A percentile compares a stretch with the other conserved stretches of the same genome.
These are phyloP conservation scores for Sordariomycetes sp. DNA, from an alignment of 2,329 filamentous ascomycete genomes.

Conservation along the genomic window DNA sequence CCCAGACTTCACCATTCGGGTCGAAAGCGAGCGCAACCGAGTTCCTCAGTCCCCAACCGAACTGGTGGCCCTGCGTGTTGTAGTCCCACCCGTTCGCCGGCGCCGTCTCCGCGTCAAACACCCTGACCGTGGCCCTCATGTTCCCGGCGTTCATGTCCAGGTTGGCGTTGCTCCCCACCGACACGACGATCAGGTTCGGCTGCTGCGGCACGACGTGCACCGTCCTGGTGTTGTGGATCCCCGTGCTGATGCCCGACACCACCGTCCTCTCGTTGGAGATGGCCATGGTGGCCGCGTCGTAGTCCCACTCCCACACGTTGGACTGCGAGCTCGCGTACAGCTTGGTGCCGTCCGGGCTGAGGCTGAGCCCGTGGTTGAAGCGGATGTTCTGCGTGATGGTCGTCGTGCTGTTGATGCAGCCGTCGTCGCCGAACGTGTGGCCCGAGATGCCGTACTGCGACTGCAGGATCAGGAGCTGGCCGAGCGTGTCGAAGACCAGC, in stretches of 20 bases:
- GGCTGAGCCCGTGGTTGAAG: slow-evolving; percentile 27
- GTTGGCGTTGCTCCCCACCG: slow-evolving; percentile 26
- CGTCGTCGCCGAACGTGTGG: slow-evolving; percentile 26
- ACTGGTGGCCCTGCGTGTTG: slow-evolving; percentile 24
- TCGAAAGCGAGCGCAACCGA: slow-evolving; percentile 50
- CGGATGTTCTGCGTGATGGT: slow-evolving; percentile 21
- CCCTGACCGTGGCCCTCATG: slow-evolving; percentile 27
- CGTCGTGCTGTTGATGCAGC: slow-evolving; percentile 25
- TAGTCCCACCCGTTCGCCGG: slow-evolving; percentile 24
- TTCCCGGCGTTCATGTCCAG: slow-evolving; percentile 22
- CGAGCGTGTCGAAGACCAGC: slow-evolving; percentile 21
- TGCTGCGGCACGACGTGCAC: slow-evolving; percentile 22
- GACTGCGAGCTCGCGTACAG: slow-evolving; percentile 26
- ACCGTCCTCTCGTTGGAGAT: slow-evolving; percentile 30
- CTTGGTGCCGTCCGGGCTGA: slow-evolving; percentile 26
- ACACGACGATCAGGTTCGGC: slow-evolving; percentile 25
- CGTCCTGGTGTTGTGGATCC: slow-evolving; percentile 26
- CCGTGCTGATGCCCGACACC: slow-evolving; percentile 24
- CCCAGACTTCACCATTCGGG: slow-evolving; percentile 30
- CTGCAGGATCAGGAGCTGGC: slow-evolving; percentile 26
- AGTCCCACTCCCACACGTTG: slow-evolving; percentile 43
- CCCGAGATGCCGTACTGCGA: slow-evolving; percentile 23
- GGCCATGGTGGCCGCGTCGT: slow-evolving; percentile 36
- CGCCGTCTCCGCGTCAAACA: slow-evolving; percentile 25
- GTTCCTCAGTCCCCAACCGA: slow-evolving; percentile 41